Evolutionary conservation across 345 rosid species (phyloP).

Genomic region (Salix brachista): DNA sequence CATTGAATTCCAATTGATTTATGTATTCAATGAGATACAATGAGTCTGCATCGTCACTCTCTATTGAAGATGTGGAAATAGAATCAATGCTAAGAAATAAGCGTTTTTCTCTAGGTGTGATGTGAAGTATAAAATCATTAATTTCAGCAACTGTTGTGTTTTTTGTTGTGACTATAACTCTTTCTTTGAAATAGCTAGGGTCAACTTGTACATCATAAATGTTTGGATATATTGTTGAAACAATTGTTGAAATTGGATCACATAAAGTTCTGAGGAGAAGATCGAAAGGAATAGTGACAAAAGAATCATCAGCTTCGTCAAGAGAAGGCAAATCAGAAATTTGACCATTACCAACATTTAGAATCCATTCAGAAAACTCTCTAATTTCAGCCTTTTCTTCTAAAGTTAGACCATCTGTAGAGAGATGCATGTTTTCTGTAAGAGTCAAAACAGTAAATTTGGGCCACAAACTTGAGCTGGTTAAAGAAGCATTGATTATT

Average conservation of each 20-base stretch:
- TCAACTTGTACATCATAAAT: too few relatives aligned
- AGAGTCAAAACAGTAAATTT: background rate
- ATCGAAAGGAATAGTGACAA: background rate
- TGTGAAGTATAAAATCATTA: background rate
- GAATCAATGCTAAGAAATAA: background rate
- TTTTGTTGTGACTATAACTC: background rate
- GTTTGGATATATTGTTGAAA: background rate
- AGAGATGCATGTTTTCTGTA: background rate
- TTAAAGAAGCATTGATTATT: background rate
- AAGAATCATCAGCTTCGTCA: background rate
- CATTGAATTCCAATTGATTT: background rate
- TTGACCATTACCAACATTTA: background rate
- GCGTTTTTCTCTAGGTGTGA: too few relatives aligned
- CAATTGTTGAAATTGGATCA: background rate
- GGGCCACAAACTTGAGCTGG: background rate
- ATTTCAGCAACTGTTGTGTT: background rate
- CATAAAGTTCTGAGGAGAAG: background rate
- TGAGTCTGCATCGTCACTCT: background rate
- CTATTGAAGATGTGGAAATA: background rate
- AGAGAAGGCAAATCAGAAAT: background rate
- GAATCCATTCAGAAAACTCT: background rate
- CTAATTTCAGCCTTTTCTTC: too few relatives aligned
- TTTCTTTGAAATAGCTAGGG: background rate
- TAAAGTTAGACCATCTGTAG: too few relatives aligned
- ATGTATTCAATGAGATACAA: slow-evolving; percentile 8